A percentile compares a stretch with the other conserved stretches of the same genome.
These are phyloP conservation scores for Russula ochroleuca DNA, from an alignment of 768 basidiomycete genomes.

Conservation along the genomic window DNA sequence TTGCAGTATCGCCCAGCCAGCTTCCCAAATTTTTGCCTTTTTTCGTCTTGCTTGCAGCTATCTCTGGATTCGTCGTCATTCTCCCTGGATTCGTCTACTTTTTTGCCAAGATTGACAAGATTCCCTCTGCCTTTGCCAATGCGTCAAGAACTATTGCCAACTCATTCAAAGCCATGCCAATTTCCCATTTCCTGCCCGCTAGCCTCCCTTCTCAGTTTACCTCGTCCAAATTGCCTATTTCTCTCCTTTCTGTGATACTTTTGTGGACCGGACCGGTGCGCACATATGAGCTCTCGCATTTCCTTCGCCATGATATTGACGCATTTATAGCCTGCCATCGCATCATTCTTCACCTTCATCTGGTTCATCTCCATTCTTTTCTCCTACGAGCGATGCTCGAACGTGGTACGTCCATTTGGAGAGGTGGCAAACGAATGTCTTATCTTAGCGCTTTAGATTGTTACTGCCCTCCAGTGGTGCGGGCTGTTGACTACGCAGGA, in stretches of 20 bases:
- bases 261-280: conserved; percentile 18
- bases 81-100: background rate
- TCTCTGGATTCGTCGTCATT: conserved; percentile 1
- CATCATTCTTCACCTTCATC: background rate
- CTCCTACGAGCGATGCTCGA: background rate
- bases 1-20: background rate
- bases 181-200: background rate
- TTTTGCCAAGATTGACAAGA: background rate
- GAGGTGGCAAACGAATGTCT: background rate
- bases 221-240: background rate
- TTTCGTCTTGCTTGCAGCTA: background rate
- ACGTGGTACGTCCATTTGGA: background rate
- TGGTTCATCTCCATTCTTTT: background rate
- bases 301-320: background rate
- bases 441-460: conserved; percentile 3
- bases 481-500: background rate
- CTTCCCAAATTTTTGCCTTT: background rate
- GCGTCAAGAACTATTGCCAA: background rate
- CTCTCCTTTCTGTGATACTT: background rate
- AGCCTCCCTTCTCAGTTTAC: background rate
- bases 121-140: background rate
- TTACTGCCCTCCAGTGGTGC: conserved; percentile 1
- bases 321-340: background rate
- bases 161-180: background rate
- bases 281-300: no score